Conservation (phyloP, 2,329 filamentous ascomycete genomes). For the Coniochaeta sp. region DNA sequence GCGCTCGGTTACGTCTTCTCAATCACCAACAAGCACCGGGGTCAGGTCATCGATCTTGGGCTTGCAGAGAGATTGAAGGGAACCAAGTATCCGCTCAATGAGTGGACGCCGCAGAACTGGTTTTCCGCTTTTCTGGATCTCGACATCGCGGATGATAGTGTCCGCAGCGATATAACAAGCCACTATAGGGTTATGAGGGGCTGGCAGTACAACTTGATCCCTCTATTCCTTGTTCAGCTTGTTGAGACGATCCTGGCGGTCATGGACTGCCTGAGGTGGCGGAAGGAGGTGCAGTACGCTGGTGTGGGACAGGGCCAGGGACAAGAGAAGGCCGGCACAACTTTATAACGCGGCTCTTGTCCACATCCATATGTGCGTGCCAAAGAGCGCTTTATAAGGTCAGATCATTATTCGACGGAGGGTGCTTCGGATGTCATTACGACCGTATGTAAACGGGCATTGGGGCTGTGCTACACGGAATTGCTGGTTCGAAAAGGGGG, state of each 20-base stretch:
- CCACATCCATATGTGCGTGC: too few relatives aligned
- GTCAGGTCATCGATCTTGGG: conserved; percentile 22
- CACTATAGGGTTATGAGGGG: not conserved
- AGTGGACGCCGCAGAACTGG: conserved; percentile 33
- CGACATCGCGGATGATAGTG: conserved; percentile 14
- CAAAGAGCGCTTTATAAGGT: not conserved
- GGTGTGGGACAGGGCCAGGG: not conserved
- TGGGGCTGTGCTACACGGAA: too few relatives aligned
- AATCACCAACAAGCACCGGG: conserved; percentile 18
- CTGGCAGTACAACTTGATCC: conserved; percentile 1
- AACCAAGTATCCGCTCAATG: conserved; percentile 17
- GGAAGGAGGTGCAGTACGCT: not conserved
- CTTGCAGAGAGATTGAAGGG: conserved; percentile 16
- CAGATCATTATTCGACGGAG: too few relatives aligned
- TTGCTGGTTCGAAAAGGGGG: too few relatives aligned
- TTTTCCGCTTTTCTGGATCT: conserved; percentile 24
- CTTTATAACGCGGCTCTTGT: not conserved
- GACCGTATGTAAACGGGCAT: too few relatives aligned
- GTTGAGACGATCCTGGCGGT: conserved; percentile 9
- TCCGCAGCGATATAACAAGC: not conserved
- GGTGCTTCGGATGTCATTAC: too few relatives aligned
- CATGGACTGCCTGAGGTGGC: conserved; percentile 1
- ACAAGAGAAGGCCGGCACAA: not conserved
- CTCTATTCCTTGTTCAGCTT: conserved; percentile 10
- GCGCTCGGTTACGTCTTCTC: conserved; percentile 28